Conservation (phyloP, 768 basidiomycete species). For the Suillus tomentosus region DNA sequence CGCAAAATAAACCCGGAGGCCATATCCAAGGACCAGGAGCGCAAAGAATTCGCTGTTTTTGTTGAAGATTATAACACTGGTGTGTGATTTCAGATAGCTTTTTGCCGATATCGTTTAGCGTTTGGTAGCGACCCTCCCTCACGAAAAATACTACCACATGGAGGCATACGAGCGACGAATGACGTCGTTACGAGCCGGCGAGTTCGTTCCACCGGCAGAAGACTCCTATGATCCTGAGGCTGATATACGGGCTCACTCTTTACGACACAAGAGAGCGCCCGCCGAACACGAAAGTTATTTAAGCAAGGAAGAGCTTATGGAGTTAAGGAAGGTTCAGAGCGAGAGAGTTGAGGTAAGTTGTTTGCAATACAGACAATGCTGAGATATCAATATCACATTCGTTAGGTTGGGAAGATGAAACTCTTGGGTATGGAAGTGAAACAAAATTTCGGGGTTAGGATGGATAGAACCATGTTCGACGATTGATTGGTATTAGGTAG, state of each 20-base stretch:
- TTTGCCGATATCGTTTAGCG: conserved; percentile 5
- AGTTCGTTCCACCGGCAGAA: conserved; percentile 70
- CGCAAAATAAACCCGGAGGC: conserved; percentile 90
- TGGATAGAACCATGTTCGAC: conserved; percentile 74
- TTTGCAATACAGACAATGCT: conserved; percentile 11
- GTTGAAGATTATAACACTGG: conserved; percentile 87
- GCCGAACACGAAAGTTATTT: conserved; percentile 75
- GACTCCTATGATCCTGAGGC: conserved; percentile 81
- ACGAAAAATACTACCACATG: conserved; percentile 96
- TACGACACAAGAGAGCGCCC: conserved; percentile 66
- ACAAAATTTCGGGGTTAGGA: conserved; percentile 81
- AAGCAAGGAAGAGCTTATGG: conserved; percentile 76
- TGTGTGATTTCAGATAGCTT: conserved; percentile 27
- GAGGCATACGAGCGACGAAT: conserved; percentile 82
- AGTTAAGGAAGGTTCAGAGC: conserved; percentile 80
- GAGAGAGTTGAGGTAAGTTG: conserved; percentile 74
- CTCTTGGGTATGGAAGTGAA: conserved; percentile 86
- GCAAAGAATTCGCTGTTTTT: conserved; percentile 82
- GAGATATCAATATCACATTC: background rate
- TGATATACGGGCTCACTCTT: conserved; percentile 77
- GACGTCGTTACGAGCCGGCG: conserved; percentile 82
- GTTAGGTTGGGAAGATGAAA: conserved; percentile 80
- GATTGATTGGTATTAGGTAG: conserved; percentile 24
- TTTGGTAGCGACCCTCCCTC: conserved; percentile 77
- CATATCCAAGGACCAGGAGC: conserved; percentile 79